phyloP scores from a whole-genome alignment of 352 stramenopile genomes.

The Phytophthora megakarya region DNA sequence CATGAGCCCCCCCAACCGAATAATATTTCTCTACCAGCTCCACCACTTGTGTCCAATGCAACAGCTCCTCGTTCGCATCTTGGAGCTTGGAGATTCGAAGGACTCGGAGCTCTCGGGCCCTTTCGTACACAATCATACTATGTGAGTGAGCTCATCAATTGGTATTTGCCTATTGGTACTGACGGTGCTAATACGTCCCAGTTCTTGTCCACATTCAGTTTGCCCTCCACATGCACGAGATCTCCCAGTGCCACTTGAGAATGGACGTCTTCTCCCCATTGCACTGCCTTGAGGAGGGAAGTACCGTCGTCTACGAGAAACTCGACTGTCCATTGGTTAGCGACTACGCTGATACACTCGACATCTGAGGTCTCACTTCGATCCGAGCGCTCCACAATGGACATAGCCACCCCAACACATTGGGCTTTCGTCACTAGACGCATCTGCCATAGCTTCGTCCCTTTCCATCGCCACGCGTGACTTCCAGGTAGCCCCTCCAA shows the following conservation, averaged over 20 bases:
- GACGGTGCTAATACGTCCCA: conserved; percentile 36
- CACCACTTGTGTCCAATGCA: conserved; percentile 68
- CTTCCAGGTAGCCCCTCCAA: conserved; percentile 61
- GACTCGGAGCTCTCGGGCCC: conserved; percentile 62
- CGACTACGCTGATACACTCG: background rate
- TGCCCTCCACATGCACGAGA: conserved; percentile 74
- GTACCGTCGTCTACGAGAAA: conserved; percentile 78
- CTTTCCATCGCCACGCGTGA: conserved; percentile 55
- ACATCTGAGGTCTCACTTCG: conserved; percentile 43
- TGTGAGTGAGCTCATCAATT: background rate
- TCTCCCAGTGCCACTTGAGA: conserved; percentile 51
- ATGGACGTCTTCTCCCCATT: conserved; percentile 37
- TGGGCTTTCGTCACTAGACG: conserved; percentile 76
- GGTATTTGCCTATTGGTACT: background rate
- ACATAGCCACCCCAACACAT: conserved; percentile 61
- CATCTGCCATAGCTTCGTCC: conserved; percentile 18
- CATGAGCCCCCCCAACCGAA: conserved; percentile 9
- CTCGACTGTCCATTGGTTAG: conserved; percentile 51
- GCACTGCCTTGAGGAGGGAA: conserved; percentile 58
- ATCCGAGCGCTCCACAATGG: conserved; percentile 54
- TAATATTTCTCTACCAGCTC: conserved; percentile 56
- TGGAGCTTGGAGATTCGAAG: conserved; percentile 49
- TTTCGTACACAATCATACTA: conserved; percentile 4
- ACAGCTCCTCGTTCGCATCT: conserved; percentile 78
- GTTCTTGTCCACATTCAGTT: conserved; percentile 68